Base-by-base conservation (phyloP, 2,329 filamentous ascomycete species). In the Canariomyces notabilis region DNA sequence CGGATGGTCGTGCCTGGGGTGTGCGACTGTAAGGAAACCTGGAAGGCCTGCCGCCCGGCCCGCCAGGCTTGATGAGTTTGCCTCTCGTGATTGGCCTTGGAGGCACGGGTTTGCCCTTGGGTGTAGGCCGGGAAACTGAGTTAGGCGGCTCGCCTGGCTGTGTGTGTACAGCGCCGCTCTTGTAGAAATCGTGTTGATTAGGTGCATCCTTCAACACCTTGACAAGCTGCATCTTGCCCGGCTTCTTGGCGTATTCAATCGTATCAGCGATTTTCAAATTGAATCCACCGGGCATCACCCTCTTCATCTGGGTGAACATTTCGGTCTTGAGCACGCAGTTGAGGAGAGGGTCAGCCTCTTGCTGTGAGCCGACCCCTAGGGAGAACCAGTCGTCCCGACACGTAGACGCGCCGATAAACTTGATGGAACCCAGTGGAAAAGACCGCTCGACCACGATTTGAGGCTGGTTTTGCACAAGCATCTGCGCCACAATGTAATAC, bases 191-290 rank as follows among this genome's bases (percentile, higher is more conserved):
- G 38, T 83, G 83, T 3, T 76, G 70, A 42, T 85, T 77, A 42
- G 82, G 79, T 0, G 90, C 83, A 63, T 98, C 93, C 68, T 95
- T 95, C 50, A 95, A 62, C 7, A 87, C 87, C 71, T 97, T 97
- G 61, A 98, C 86, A 5, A 82, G 69, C 44, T 91, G 86, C 65
- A 88, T 78, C 71, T 98, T 98, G 45, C 88, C 88, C 1, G 93
- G 93, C 69, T 98, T 98, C 77, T 97, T 98, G 62, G 91, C 90
- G 67, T 95, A 98, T 64, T 95, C 88, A 57, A 98, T 90, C 49
- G 76, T 77, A 21, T 93, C 84, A n/a, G 73, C 80, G 52, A 97
- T 85, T 67, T 87, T 89, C 38, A 98, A 69, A 62, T 83, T 89
- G 62, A 95, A 79, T 8, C 87, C 83, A 7, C 86, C 88, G 3